Base-by-base conservation (phyloP, 306 rosid genomes). In the Sicyos baderoa region DNA sequence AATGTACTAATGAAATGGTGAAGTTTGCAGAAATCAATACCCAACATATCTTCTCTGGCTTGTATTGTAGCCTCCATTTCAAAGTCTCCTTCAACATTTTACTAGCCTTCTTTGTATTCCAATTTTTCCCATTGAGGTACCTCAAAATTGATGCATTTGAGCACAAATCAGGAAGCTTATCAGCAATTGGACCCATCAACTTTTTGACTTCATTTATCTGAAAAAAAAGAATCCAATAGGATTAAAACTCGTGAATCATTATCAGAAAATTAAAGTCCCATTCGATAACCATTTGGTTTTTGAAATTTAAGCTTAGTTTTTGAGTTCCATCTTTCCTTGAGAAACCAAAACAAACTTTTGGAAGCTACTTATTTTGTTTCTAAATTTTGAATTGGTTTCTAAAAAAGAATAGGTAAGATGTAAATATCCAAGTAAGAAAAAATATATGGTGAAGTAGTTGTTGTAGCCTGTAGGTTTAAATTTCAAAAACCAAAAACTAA, bases 41-140 rank as follows among this genome's bases (percentile, higher is more conserved):
- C 95, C 90, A 86, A 76, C 7, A 74, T 75, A 88, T 83, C 76
- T 76, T 84, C 72, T 88, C 95, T 55, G 97, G 97, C 85, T 78
- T 84, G 84, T 65, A 87, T 29, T 86, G 88, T 23, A 80, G 72
- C 84, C 86, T 84, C 97, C 97, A 90, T 81, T 84, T 88, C 32
- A 90, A 66, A 72, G 84, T 72, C 16, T 73, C 79, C 77, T 79
- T 84, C 78, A 88, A 72, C 95, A 86, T 90, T 79, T 81, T 88
- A 11, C 75, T 79, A 45, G 95, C 83, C 74, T 88, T 90, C 73
- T 77, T 83, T 3, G 85, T 23, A 74, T 80, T 82, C 84, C 91
- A 86, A 77, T 74, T 87, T 18, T 87, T 76, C 17, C 95, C 90
- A 76, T 74, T 86, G 47, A 88, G 95, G 75, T 72, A 90, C 79